These are phyloP conservation scores for Aspergillus novofumigatus DNA, from an alignment of 2,329 filamentous ascomycete genomes.

Conservation along the genomic window DNA sequence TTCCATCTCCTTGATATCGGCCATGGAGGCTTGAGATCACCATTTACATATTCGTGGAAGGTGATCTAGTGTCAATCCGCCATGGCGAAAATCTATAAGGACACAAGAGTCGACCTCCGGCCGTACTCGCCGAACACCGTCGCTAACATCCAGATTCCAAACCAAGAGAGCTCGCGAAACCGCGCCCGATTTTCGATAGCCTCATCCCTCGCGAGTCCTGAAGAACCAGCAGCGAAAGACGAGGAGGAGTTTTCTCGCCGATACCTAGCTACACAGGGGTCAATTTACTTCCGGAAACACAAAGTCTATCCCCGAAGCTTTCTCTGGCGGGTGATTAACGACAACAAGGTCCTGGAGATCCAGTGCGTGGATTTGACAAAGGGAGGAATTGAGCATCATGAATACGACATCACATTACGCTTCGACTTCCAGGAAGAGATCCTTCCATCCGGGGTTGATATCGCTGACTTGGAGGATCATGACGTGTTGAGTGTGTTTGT, in stretches of 20 bases:
- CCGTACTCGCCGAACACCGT: conserved; percentile 64
- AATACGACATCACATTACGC: conserved; percentile 71
- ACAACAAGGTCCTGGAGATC: conserved; percentile 74
- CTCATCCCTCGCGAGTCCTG: conserved; percentile 37
- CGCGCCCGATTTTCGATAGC: conserved; percentile 44
- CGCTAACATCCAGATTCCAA: conserved; percentile 65
- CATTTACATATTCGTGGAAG: conserved; percentile 16
- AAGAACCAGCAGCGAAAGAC: conserved; percentile 54
- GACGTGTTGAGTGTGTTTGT: conserved; percentile 76
- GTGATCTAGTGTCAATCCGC: conserved; percentile 23
- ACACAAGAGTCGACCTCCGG: conserved; percentile 80
- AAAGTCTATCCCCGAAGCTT: conserved; percentile 77
- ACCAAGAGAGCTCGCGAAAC: conserved; percentile 43
- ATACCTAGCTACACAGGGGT: conserved; percentile 71
- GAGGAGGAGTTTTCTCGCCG: conserved; percentile 63
- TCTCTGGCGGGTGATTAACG: conserved; percentile 83
- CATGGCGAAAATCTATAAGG: conserved; percentile 76
- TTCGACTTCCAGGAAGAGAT: conserved; percentile 73
- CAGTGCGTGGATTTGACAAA: conserved; percentile 77
- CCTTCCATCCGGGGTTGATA: conserved; percentile 70
- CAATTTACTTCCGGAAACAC: conserved; percentile 77
- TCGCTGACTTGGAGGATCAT: conserved; percentile 74
- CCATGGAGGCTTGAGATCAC: conserved; percentile 32
- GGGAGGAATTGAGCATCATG: conserved; percentile 56
- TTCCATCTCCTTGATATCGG: conserved; percentile 16